Conservation (phyloP, 768 basidiomycete genomes). For the Amanita rimosa region DNA sequence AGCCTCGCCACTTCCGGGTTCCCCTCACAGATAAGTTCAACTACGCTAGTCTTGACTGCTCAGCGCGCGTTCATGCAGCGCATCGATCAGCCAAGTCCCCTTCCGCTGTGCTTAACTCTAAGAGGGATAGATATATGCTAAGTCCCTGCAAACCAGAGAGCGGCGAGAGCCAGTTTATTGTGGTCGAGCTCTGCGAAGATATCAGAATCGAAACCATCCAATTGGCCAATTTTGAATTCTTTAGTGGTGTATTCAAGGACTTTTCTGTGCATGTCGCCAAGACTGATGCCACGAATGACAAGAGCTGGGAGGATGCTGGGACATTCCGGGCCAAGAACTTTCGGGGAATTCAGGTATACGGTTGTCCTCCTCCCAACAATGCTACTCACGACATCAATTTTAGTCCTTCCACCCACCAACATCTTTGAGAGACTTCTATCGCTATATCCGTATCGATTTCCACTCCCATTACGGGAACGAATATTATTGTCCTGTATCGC, state of each 20-base stretch:
- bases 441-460: conserved; percentile 91
- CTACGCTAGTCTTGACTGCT: conserved; percentile 89
- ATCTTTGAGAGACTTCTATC: conserved; percentile 76
- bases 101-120: conserved; percentile 74
- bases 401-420: conserved; percentile 73
- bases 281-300: conserved; percentile 49
- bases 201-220: conserved; percentile 95
- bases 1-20: conserved; percentile 46
- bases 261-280: conserved; percentile 83
- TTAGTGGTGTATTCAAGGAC: conserved; percentile 92
- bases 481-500: conserved; percentile 91
- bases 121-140: conserved; percentile 94
- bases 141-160: conserved; percentile 67
- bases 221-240: conserved; percentile 96
- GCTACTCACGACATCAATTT: neutral
- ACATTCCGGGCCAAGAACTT: conserved; percentile 81
- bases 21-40: conserved; percentile 86
- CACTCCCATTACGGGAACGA: conserved; percentile 89
- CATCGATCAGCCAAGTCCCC: conserved; percentile 77
- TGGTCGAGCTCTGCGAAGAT: conserved; percentile 96
- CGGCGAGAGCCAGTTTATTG: conserved; percentile 61
- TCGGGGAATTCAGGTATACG: conserved; percentile 82
- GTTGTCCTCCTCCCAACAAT: conserved; percentile 14
- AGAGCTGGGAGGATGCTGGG: conserved; percentile 66
- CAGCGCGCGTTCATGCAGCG: conserved; percentile 79